Evolutionary conservation across 2,329 filamentous ascomycete species (phyloP), one percentile per base, ranked within the genome.

Genomic region (Aspergillus japonicus): DNA sequence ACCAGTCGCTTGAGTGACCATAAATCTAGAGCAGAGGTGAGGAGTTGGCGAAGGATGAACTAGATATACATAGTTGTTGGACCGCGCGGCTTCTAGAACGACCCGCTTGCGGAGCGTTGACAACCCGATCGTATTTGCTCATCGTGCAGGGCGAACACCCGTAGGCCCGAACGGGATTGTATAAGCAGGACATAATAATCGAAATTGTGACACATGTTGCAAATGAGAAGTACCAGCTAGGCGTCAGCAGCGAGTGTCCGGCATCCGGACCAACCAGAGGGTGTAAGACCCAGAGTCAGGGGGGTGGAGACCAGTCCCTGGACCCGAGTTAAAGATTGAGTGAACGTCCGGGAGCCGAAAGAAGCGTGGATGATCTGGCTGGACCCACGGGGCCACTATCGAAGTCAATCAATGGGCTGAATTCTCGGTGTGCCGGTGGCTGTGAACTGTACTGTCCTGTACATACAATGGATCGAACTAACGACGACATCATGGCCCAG

Each of bases 191-290:
- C 51, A 14, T 12, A 47, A 54, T 54, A 12, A 21, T 6, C 8
- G 26, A 31, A 31, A 47, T 33, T 12, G 35, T 54, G 35, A 23
- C 3, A 19, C 39, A 31, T 29, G 33, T 55, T 48, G 4, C 39
- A 7, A 16, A 44, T 35, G 39, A 44, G 6, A 7, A 44, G 39
- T 44, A 19, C 39, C 14, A 19, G 39, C 39, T n/a, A 16, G 39
- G 39, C 16, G 39, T n/a, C 14, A n/a, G 53, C 23, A 47, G 10
- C 47, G 53, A 39, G 44, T 47, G 10, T 55, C 53, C 53, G 53
- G 53, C 47, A 33, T 48, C 53, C 53, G 53, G 19, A 23, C 53
- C 53, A 55, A 55, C 53, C 53, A 55, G n/a, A 44, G n/a, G 16
- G n/a, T 39, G 23, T 26, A n/a, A 21, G 42, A 54, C 14, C 24